Base-by-base conservation (phyloP, 2,329 filamentous ascomycete species). In the Neofusicoccum sp. region DNA sequence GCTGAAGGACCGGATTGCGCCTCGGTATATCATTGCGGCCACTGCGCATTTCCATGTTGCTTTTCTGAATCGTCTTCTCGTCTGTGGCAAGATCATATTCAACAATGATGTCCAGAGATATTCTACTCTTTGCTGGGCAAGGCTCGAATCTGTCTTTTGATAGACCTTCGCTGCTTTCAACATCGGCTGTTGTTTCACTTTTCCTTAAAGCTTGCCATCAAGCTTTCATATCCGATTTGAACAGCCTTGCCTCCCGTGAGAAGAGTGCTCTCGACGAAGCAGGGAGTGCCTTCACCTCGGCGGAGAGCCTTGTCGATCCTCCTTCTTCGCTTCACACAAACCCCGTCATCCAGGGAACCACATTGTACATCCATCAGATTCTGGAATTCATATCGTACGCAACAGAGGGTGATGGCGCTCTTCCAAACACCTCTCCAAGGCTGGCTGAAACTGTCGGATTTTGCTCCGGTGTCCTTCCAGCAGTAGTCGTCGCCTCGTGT, bases 401-500 rank as follows among this genome's bases (percentile, higher is more conserved):
- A 2, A 6, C 43, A 12, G 16, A n/a, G 1, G 34, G 7, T 6
- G 6, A 16, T 16, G 36, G 43, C 3, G 6, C 6, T 6, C 22
- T n/a, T 3, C 48, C 3, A 6, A 4, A 12, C 28, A 8, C 11
- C 1, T 14, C 7, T 34, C 12, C 22, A 16, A 9, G 7, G 3
- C 31, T 33, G 1, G 5, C 4, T 0, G 43, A 48, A 16, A 31
- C 16, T 3, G 11, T 22, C 3, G 56, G 65, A 11, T 65, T 65
- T 39, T 66, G 65, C 31, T 59, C 58, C 36, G 65, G 65, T 0
- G 22, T 66, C 3, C 31, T 66, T 4, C 44, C 37, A 22, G 65
- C 65, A 4, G 12, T 64, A 9, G 37, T 61, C 4, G 43, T 65
- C 8, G 16, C 61, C 3, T 28, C 28, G 4, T 45, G 52, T 16